Evolutionary conservation across 139 green algal species (phyloP).

Genomic region (Chlorella sp.): DNA sequence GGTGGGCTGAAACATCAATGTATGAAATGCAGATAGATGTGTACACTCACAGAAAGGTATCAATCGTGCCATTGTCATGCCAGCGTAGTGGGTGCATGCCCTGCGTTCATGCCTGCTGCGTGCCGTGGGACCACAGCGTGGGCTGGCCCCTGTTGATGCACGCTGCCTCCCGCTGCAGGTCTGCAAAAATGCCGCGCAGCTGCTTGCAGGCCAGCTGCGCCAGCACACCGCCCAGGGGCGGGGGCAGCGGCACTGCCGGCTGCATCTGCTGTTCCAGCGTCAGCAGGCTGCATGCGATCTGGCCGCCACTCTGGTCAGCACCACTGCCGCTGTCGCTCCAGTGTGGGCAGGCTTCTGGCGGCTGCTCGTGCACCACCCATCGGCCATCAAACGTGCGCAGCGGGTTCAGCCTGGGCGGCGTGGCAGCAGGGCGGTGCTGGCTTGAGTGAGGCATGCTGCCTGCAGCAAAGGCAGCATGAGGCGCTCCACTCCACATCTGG

Average conservation of each 20-base stretch:
- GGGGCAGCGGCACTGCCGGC: constrained; percentile 15
- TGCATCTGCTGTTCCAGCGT: constrained; percentile 4
- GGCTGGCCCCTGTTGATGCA: not conserved
- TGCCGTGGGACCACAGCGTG: not conserved
- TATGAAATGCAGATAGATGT: no score
- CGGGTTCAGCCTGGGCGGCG: not conserved
- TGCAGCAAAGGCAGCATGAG: not conserved
- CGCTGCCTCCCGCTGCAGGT: constrained; percentile 6
- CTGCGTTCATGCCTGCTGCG: not conserved
- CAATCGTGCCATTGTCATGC: no score
- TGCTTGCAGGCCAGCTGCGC: constrained; percentile 17
- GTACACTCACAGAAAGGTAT: no score
- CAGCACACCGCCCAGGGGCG: constrained; percentile 24
- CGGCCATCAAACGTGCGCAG: constrained; percentile 1
- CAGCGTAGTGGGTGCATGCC: no score
- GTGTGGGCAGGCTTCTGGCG: not conserved
- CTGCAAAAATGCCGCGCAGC: constrained; percentile 12
- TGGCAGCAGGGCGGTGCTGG: not conserved
- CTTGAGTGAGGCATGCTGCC: not conserved
- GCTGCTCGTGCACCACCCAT: constrained; percentile 3
- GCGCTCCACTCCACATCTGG: not conserved
- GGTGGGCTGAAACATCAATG: no score
- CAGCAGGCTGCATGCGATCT: not conserved
- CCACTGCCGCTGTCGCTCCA: not conserved
- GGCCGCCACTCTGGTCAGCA: no score